Base-by-base conservation (phyloP, 805 yeast species). In the Suhomyces sp. region DNA sequence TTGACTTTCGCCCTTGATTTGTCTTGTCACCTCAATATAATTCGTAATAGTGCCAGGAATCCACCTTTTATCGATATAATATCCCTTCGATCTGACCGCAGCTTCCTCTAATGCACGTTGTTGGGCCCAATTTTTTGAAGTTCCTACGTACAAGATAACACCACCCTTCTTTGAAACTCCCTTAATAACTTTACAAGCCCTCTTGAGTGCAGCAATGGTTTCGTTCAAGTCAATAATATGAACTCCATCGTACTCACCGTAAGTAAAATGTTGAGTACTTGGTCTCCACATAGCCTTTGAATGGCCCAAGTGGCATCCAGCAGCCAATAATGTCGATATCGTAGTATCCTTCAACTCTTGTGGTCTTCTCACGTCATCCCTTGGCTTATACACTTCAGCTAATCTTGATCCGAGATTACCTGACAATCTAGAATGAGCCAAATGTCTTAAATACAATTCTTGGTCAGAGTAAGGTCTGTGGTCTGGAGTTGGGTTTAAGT, bases 281-380 rank as follows among this genome's bases (percentile, higher is more conserved):
- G 88, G 79, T 48, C 95, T 79, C 77, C 81, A 83, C 42, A 82
- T 68, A 3, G 83, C 69, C 22, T 78, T 82, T n/a, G 95, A 75
- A 50, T 91, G 97, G 19, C 98, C 98, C 47, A 93, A 68, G 60
- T 93, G 98, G 29, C 91, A 91, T 34, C 96, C 97, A 0, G 97
- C 87, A 3, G 96, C 91, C 60, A 91, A 58, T 35, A 93, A 70
- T 38, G 79, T 79, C 19, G 87, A 68, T 23, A 88, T 68, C 2
- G 91, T 72, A 9, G 86, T 56, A 38, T 84, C 77, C 15, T 72
- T 60, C 15, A 78, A 66, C 10, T 68, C 49, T 22, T 74, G 65
- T 12, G 96, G 95, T 16, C 68, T 62, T 28, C 69, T 66, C 19
- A 81, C 67, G 41, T 84, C 84, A 42, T 74, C 69, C 52, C 81